Evolutionary conservation across 2,329 filamentous ascomycete genomes (phyloP).

Genomic region (Alternaria metachromatica): DNA sequence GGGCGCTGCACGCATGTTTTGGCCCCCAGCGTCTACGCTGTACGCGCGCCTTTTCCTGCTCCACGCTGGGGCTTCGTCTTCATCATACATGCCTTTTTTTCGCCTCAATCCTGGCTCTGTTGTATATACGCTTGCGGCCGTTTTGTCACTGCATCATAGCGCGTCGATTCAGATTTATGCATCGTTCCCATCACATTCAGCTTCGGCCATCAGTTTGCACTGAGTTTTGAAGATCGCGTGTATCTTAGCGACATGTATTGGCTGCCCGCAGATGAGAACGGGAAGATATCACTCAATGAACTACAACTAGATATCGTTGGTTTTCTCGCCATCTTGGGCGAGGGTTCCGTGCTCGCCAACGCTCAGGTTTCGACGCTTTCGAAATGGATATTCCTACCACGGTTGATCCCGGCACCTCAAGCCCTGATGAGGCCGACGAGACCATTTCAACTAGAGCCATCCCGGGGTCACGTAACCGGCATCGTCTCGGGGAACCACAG

Average conservation of each 20-base stretch:
- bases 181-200: constrained; percentile 18
- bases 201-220: constrained; percentile 2
- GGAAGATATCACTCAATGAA: constrained; percentile 34
- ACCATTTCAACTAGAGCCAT: constrained; percentile 52
- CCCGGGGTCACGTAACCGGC: constrained; percentile 52
- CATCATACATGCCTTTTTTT: constrained; percentile 2
- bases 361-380: constrained; percentile 60
- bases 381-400: constrained; percentile 57
- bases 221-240: constrained; percentile 9
- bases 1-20: constrained; percentile 15
- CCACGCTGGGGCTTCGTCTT: constrained; percentile 24
- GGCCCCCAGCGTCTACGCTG: constrained; percentile 15
- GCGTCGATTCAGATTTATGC: constrained; percentile 27
- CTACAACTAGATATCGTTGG: constrained; percentile 63
- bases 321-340: constrained; percentile 61
- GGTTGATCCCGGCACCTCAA: constrained; percentile 59
- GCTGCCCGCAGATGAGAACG: constrained; percentile 37
- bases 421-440: constrained; percentile 56
- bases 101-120: constrained; percentile 12
- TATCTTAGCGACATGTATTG: constrained; percentile 41
- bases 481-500: constrained; percentile 57
- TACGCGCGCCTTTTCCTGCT: constrained; percentile 5
- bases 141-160: constrained; percentile 2
- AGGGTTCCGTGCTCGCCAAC: constrained; percentile 58
- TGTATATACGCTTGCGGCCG: constrained; percentile 25